Conservation (phyloP, 768 basidiomycete species). For the Rhodotorula sphaerocarpa region DNA sequence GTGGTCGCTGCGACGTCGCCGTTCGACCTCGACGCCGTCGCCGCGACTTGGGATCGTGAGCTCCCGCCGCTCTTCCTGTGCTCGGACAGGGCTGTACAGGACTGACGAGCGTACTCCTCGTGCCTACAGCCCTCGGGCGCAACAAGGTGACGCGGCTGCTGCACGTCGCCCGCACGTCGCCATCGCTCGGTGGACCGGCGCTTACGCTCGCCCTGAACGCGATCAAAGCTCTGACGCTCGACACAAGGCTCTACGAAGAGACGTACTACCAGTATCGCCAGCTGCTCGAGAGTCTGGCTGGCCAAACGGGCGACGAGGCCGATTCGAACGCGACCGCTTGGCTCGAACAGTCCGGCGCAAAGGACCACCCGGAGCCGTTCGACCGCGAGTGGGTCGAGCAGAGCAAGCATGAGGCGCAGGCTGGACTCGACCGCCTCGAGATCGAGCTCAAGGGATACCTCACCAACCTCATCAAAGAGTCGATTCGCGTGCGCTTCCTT, state of each 20-base stretch:
- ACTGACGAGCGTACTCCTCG: background rate
- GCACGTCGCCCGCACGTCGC: constrained; percentile 58
- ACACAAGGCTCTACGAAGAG: constrained; percentile 47
- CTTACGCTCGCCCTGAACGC: constrained; percentile 59
- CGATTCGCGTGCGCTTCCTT: constrained; percentile 62
- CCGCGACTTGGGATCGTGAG: constrained; percentile 65
- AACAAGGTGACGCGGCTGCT: constrained; percentile 66
- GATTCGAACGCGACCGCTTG: constrained; percentile 11
- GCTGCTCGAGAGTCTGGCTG: constrained; percentile 46
- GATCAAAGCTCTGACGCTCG: constrained; percentile 57
- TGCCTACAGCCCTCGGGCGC: constrained; percentile 50
- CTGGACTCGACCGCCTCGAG: constrained; percentile 75
- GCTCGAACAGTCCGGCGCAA: constrained; percentile 4
- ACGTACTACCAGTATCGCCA: constrained; percentile 35
- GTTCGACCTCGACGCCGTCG: constrained; percentile 76
- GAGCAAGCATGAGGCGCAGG: constrained; percentile 50
- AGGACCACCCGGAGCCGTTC: constrained; percentile 43
- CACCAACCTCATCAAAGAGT: constrained; percentile 98
- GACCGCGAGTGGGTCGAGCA: constrained; percentile 66
- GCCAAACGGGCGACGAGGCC: constrained; percentile 32
- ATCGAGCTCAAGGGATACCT: constrained; percentile 89
- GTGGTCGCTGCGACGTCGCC: constrained; percentile 68
- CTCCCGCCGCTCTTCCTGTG: no score
- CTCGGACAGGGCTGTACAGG: no score
- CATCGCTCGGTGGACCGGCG: constrained; percentile 63